Evolutionary conservation across 1,139 yeast species (phyloP), one percentile per base, ranked within the genome.

Genomic region (Pichia sp.): DNA sequence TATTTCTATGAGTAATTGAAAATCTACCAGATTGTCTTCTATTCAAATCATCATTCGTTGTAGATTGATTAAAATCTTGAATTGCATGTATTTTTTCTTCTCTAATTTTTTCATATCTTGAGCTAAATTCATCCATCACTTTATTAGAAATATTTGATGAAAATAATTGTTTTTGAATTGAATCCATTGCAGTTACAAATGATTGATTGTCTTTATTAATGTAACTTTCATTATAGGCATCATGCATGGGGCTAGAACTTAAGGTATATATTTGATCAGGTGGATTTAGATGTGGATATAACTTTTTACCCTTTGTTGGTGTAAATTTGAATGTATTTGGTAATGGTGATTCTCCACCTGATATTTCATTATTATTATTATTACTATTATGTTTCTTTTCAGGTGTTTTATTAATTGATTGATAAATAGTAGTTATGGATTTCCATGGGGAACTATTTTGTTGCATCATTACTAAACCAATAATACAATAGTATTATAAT

Each of bases 101-200:
- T 43, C 68, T 56, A 28, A 63, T 64, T 44, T 62, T 51, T 38
- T 63, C 62, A 46, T 65, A 64, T 38, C 71, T 54, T 27, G 62
- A 59, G 46, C 62, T 64, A 41, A 67, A 61, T 49, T 67, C 71
- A 42, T 57, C 62, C 47, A 67, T 46, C 3, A 67, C 70, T 31
- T 63, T 64, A 25, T 60, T 60, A n/a, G 64, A 62, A 45, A 68
- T 59, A 45, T 59, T 62, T 3, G 67, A 64, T 1, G 71, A 67
- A 50, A 63, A 66, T 39, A 64, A 49, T 48, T 61, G 60, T 16
- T 55, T 50, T 44, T 62, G 65, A 25, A 65, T 46, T 13, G 56
- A 57, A 34, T 65, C 67, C 68, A 64, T 64, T 36, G 63, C 67
- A 28, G 46, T 53, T 6, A 58, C 46, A 53, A 65, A 65, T 1